Base-by-base conservation (phyloP, 2,329 filamentous ascomycete genomes). In the Metarhizium robertsii region DNA sequence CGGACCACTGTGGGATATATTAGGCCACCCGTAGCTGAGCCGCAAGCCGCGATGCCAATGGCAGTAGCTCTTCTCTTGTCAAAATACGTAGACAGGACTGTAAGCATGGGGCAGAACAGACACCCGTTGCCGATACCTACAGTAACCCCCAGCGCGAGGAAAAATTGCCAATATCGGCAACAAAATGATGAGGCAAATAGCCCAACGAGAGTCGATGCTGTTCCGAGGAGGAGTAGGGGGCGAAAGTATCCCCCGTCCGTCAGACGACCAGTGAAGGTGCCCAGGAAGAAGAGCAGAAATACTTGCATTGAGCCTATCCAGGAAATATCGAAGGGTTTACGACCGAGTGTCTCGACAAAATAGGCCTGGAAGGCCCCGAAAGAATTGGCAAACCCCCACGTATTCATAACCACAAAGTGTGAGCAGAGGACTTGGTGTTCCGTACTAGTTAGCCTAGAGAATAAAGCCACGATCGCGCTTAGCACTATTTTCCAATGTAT, bases 31-130 rank as follows among this genome's bases (percentile, higher is more conserved):
- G 79, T 79, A 0, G 77, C 77, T 30, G 80, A 81, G 1, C 86
- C 86, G 0, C 77, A 78, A 0, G 83, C 80, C 10, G 75, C 75
- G 7, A 85, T 74, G 0, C 81, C 81, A 18, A 87, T 73, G 0
- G 84, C 85, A 2, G 86, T 69, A 0, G 77, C 76, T 3, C 80
- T 74, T 16, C 79, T 78, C n/a, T 67, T 76, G 6, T 71, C 72
- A 61, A 87, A 88, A 54, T 85, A 86, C 0, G 81, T 84, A 11
- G 79, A 73, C 10, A 81, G 69, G 20, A 84, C 66, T 14, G 78
- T 73, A 40, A 81, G 62, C 25, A 74, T 75, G 38, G 81, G 75
- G 49, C 75, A 73, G 67, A 82, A 80, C 60, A 83, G 69, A 53
- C 82, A 65, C 1, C 81, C 75, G 61, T 72, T 70, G 1, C 81